Conservation (phyloP, 495 filamentous ascomycete genomes). For the Poronia punctata region DNA sequence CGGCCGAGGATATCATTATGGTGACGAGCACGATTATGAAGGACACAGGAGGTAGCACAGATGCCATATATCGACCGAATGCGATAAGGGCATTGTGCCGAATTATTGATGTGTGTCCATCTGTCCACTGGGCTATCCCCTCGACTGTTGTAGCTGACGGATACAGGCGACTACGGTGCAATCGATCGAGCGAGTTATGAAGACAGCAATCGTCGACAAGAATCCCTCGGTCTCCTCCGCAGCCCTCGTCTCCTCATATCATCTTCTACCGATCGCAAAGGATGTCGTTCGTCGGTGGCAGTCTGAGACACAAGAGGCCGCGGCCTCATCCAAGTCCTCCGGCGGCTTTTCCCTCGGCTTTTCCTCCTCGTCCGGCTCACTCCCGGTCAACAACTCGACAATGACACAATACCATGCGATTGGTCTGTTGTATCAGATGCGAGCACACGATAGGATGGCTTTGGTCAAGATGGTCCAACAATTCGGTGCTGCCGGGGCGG, state of each 20-base stretch:
- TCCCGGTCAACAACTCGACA: conserved; percentile 72
- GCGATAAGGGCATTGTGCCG: conserved; percentile 93
- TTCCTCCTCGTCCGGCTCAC: conserved; percentile 60
- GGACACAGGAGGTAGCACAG: conserved; percentile 91
- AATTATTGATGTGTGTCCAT: conserved; percentile 80
- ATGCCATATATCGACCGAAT: conserved; percentile 93
- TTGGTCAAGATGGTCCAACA: conserved; percentile 99
- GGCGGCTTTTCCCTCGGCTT: conserved; percentile 87
- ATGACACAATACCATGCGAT: conserved; percentile 99
- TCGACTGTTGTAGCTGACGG: conserved; percentile 13
- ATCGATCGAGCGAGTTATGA: conserved; percentile 96
- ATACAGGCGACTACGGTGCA: conserved; percentile 87
- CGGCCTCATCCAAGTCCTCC: conserved; percentile 78
- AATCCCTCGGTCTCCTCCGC: conserved; percentile 96
- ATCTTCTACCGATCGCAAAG: conserved; percentile 89
- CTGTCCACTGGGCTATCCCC: conserved; percentile 2
- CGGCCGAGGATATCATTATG: conserved; percentile 99
- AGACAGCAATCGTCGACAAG: conserved; percentile 99
- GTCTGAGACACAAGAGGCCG: conserved; percentile 96
- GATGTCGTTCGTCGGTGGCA: conserved; percentile 98
- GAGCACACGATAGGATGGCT: conserved; percentile 93
- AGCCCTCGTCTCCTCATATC: conserved; percentile 94
- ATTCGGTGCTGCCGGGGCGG: conserved; percentile 80
- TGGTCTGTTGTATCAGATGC: conserved; percentile 96
- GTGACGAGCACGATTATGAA: conserved; percentile 99